These are phyloP conservation scores for Amanita rimosa DNA, from an alignment of 768 basidiomycete species.

Conservation along the genomic window DNA sequence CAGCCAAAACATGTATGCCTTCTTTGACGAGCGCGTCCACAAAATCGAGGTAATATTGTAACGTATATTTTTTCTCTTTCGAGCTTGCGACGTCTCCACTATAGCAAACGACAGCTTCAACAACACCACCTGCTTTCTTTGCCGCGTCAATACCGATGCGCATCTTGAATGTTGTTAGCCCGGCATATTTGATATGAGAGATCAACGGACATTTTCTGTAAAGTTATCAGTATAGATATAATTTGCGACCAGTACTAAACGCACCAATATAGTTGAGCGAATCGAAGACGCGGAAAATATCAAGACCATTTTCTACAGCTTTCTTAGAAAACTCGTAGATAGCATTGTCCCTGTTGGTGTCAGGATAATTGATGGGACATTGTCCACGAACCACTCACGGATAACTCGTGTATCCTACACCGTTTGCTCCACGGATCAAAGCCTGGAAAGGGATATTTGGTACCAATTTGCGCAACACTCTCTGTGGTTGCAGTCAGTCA, in stretches of 20 bases:
- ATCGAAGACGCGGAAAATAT: slow-evolving; percentile 99
- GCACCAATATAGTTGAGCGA: slow-evolving; percentile 96
- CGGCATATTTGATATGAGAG: not conserved
- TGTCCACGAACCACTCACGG: slow-evolving; percentile 44
- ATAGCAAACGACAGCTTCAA: slow-evolving; percentile 96
- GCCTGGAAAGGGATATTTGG: slow-evolving; percentile 99
- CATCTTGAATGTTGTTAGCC: slow-evolving; percentile 46
- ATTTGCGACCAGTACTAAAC: slow-evolving; percentile 13
- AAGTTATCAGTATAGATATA: slow-evolving; percentile 1
- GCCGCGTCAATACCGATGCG: slow-evolving; percentile 97
- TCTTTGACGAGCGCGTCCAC: slow-evolving; percentile 86
- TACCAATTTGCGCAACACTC: slow-evolving; percentile 87
- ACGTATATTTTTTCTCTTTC: slow-evolving; percentile 93
- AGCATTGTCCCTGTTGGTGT: slow-evolving; percentile 69
- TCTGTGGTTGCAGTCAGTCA: slow-evolving; percentile 29
- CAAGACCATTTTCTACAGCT: slow-evolving; percentile 98
- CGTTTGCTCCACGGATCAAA: slow-evolving; percentile 96
- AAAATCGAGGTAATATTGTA: slow-evolving; percentile 96
- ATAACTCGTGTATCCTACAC: slow-evolving; percentile 97
- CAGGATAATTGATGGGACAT: slow-evolving; percentile 7
- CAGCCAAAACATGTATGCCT: slow-evolving; percentile 93
- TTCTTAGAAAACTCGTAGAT: slow-evolving; percentile 99
- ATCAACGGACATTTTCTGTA: slow-evolving; percentile 55
- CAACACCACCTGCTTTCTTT: slow-evolving; percentile 98
- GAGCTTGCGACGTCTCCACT: slow-evolving; percentile 94